Evolutionary conservation across 1,284 basidiomycete genomes (phyloP).

Genomic region (Malassezia vespertilionis): DNA sequence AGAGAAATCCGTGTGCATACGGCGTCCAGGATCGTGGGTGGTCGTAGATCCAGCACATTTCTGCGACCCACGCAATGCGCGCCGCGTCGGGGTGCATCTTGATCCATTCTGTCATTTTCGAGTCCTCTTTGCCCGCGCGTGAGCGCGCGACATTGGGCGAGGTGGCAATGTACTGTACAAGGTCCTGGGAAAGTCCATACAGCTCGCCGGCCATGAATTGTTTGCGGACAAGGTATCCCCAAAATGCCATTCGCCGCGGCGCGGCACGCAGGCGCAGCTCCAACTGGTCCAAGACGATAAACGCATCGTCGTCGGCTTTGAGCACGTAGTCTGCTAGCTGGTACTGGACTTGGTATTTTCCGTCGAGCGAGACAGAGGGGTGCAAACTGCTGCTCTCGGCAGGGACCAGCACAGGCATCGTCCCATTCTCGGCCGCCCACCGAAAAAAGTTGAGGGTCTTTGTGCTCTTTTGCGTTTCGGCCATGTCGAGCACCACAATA

Average conservation of each 20-base stretch:
- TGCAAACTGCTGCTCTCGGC: background rate
- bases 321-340: slow-evolving; percentile 46
- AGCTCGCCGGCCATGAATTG: slow-evolving; percentile 92
- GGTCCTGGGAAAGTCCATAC: slow-evolving; percentile 78
- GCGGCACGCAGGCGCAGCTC: slow-evolving; percentile 41
- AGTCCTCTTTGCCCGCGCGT: slow-evolving; percentile 80
- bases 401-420: slow-evolving; percentile 58
- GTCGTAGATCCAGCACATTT: slow-evolving; percentile 96
- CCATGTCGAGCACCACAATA: slow-evolving; percentile 68
- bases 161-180: slow-evolving; percentile 76
- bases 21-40: slow-evolving; percentile 78
- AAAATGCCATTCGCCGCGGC: slow-evolving; percentile 39
- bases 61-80: slow-evolving; percentile 75
- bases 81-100: slow-evolving; percentile 67
- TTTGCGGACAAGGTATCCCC: slow-evolving; percentile 69
- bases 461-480: slow-evolving; percentile 83
- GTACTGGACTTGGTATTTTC: slow-evolving; percentile 33
- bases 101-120: slow-evolving; percentile 87
- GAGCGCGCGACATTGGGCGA: slow-evolving; percentile 61
- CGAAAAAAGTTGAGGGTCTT: slow-evolving; percentile 71
- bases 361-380: slow-evolving; percentile 60
- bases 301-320: slow-evolving; percentile 46
- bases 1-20: slow-evolving; percentile 92
- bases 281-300: slow-evolving; percentile 40
- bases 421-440: slow-evolving; percentile 82